These are phyloP conservation scores for Pisolithus sp. DNA, from an alignment of 768 basidiomycete species.

Conservation along the genomic window DNA sequence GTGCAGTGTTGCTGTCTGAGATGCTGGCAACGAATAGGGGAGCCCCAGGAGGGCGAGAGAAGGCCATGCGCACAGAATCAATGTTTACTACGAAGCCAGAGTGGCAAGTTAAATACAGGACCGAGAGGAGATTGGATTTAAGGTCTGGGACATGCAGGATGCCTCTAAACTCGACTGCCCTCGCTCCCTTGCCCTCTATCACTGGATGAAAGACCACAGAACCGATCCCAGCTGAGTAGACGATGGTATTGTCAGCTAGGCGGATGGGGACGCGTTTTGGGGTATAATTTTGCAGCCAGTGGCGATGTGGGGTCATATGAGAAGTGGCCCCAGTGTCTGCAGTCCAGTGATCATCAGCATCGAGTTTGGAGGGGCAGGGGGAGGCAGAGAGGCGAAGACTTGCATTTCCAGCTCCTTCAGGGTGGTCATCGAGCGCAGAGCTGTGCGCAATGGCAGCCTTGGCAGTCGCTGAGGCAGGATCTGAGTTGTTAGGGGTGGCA, in stretches of 20 bases:
- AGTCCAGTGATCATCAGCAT: slow-evolving; percentile 18
- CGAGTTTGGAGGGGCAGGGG: not conserved
- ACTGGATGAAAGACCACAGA: no score
- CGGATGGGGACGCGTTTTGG: no score
- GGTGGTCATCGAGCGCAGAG: not conserved
- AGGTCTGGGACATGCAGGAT: no score
- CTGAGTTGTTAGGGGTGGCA: not conserved
- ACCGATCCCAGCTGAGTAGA: no score
- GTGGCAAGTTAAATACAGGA: slow-evolving; percentile 9
- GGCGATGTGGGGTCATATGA: slow-evolving; percentile 28
- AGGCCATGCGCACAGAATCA: not conserved
- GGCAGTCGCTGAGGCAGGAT: not conserved
- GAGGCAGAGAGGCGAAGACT: slow-evolving; percentile 2
- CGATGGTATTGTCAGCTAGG: no score
- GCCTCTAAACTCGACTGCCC: no score
- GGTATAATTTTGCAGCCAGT: not conserved
- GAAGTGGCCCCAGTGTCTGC: slow-evolving; percentile 29
- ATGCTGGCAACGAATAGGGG: slow-evolving; percentile 8
- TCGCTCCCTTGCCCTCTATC: no score
- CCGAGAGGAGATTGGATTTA: not conserved
- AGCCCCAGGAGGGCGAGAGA: not conserved
- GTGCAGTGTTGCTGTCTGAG: not conserved
- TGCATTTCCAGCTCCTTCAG: slow-evolving; percentile 3
- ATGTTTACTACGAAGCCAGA: slow-evolving; percentile 5
- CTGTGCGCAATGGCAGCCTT: not conserved